Conservation (phyloP, 352 stramenopile genomes). For the Phytophthora fragariae region DNA sequence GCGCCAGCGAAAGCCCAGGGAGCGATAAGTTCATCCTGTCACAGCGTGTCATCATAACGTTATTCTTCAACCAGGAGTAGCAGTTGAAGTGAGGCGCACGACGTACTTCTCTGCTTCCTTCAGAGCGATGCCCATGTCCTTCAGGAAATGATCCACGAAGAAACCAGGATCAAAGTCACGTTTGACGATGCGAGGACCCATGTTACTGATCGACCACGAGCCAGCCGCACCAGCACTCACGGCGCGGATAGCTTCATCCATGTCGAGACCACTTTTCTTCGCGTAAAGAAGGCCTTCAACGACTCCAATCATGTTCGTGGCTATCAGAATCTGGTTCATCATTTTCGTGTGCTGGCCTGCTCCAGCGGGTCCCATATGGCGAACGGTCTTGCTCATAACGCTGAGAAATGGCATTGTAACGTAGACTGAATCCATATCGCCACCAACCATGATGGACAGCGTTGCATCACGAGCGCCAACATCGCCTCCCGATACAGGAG, state of each 20-base stretch:
- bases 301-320: constrained; percentile 91
- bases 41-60: neutral
- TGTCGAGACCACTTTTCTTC: constrained; percentile 87
- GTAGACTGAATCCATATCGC: constrained; percentile 85
- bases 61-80: constrained; percentile 1
- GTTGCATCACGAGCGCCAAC: constrained; percentile 88
- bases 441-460: constrained; percentile 93
- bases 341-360: constrained; percentile 92
- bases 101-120: constrained; percentile 81
- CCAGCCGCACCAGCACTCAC: constrained; percentile 88
- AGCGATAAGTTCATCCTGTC: constrained; percentile 87
- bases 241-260: constrained; percentile 88
- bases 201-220: constrained; percentile 92
- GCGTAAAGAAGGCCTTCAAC: constrained; percentile 91
- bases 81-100: neutral
- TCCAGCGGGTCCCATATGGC: constrained; percentile 86
- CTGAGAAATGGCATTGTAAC: constrained; percentile 87
- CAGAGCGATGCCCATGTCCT: constrained; percentile 91
- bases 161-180: constrained; percentile 91
- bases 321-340: constrained; percentile 93
- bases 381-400: constrained; percentile 91
- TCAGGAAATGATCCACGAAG: constrained; percentile 93
- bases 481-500: constrained; percentile 89
- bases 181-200: constrained; percentile 90
- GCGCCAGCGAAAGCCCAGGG: constrained; percentile 82